A percentile compares a stretch with the other conserved stretches of the same genome.
phyloP scores from a whole-genome alignment of 148 eudicot genomes.

The Tetragonia tetragonoides region DNA sequence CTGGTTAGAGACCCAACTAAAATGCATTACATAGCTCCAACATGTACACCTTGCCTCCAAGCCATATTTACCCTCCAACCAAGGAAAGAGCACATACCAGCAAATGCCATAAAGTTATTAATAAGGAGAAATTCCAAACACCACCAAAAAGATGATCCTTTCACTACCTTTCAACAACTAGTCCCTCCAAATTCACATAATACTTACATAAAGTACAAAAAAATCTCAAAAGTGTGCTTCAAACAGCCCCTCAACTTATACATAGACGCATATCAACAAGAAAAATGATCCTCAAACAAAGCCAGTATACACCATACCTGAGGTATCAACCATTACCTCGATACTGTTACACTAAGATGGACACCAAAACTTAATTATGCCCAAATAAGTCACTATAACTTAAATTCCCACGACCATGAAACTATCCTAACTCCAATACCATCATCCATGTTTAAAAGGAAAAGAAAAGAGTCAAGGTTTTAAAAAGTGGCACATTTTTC shows the following conservation, averaged over 20 bases:
- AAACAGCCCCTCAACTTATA: background rate
- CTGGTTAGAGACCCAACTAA: too few relatives aligned
- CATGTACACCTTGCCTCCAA: background rate
- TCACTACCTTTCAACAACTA: background rate
- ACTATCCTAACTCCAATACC: background rate
- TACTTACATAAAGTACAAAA: background rate
- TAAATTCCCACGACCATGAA: background rate
- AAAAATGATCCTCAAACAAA: background rate
- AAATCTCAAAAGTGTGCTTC: background rate
- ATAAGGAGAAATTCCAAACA: background rate
- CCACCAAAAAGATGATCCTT: background rate
- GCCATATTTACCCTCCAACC: background rate
- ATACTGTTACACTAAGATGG: background rate
- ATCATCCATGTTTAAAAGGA: background rate
- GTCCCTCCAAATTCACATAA: background rate
- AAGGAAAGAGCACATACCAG: background rate
- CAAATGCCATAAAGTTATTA: background rate
- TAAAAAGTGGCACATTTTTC: background rate
- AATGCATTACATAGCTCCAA: background rate
- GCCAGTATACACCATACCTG: too few relatives aligned
- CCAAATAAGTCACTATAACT: background rate
- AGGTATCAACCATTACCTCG: background rate
- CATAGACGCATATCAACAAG: background rate
- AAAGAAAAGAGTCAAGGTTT: background rate
- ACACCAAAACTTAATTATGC: background rate